phyloP scores from a whole-genome alignment of 2,329 filamentous ascomycete genomes.

The Colletotrichum destructivum region DNA sequence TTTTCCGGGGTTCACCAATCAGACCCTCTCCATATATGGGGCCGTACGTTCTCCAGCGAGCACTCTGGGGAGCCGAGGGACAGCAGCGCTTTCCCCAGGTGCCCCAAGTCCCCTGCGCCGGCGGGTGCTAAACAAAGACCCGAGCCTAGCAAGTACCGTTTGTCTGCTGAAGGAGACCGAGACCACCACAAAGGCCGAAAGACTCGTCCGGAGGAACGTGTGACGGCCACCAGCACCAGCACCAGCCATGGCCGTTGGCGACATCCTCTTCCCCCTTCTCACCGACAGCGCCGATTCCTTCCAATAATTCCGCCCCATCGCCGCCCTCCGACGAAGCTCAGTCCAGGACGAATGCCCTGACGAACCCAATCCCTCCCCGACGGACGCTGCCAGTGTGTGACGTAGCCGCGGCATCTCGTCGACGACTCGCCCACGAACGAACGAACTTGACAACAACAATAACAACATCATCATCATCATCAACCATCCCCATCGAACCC shows the following conservation, averaged over 20 bases:
- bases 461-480: background rate
- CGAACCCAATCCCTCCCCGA: background rate
- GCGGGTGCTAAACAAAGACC: conserved; percentile 3
- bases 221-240: background rate
- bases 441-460: too few relatives aligned
- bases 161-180: background rate
- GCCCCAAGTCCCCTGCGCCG: background rate
- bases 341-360: conserved; percentile 32
- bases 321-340: background rate
- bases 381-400: conserved; percentile 11
- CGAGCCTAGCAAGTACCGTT: conserved; percentile 15
- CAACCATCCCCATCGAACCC: background rate
- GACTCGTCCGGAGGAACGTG: conserved; percentile 37
- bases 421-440: background rate
- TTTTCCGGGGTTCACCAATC: conserved; percentile 42
- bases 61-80: conserved; percentile 41
- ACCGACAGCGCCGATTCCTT: background rate
- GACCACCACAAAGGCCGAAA: conserved; percentile 14
- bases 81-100: conserved; percentile 18
- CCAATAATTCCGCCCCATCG: background rate
- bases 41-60: conserved; percentile 17
- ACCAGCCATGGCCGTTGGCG: conserved; percentile 29
- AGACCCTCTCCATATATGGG: conserved; percentile 7
- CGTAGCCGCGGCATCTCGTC: conserved; percentile 26
- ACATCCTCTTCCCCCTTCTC: conserved; percentile 19